phyloP scores from a whole-genome alignment of 2,329 filamentous ascomycete species.

The Ophiostoma pallidulum region DNA sequence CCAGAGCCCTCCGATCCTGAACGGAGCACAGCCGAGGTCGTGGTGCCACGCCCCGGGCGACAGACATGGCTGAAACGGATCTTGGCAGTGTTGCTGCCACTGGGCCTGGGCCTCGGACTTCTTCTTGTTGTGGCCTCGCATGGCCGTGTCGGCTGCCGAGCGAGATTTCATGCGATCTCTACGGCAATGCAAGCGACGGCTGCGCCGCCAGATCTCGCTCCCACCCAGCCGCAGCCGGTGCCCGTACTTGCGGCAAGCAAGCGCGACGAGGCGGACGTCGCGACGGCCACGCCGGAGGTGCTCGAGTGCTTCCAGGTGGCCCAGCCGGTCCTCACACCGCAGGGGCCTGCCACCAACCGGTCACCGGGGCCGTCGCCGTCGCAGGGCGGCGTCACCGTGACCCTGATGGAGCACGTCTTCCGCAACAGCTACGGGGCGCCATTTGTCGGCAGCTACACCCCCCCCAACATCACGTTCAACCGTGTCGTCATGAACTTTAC shows the following conservation, averaged over 20 bases:
- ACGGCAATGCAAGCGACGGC: too few relatives aligned
- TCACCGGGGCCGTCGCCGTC: conserved; percentile 11
- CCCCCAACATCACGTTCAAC: conserved; percentile 62
- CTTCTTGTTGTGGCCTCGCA: not conserved
- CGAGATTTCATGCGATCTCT: not conserved
- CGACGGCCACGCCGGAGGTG: conserved; percentile 18
- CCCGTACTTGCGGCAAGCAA: not conserved
- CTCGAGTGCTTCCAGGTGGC: conserved; percentile 62
- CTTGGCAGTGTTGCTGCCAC: not conserved
- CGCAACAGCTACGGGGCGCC: conserved; percentile 63
- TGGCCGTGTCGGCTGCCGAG: too few relatives aligned
- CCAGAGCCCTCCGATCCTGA: not conserved
- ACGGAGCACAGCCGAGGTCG: not conserved
- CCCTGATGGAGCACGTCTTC: conserved; percentile 65
- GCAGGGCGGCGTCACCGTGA: conserved; percentile 35
- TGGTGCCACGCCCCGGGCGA: not conserved
- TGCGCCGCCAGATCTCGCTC: too few relatives aligned
- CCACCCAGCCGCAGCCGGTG: not conserved
- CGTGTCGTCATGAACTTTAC: conserved; percentile 69
- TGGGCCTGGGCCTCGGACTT: not conserved
- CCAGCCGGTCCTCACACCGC: conserved; percentile 50
- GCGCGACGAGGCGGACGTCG: conserved; percentile 10
- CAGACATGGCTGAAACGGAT: not conserved
- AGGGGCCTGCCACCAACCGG: conserved; percentile 26
- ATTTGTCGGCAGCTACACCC: conserved; percentile 58